Evolutionary conservation across 768 basidiomycete genomes (phyloP), one percentile per base, ranked within the genome.

Genomic region (Mycena maculata): DNA sequence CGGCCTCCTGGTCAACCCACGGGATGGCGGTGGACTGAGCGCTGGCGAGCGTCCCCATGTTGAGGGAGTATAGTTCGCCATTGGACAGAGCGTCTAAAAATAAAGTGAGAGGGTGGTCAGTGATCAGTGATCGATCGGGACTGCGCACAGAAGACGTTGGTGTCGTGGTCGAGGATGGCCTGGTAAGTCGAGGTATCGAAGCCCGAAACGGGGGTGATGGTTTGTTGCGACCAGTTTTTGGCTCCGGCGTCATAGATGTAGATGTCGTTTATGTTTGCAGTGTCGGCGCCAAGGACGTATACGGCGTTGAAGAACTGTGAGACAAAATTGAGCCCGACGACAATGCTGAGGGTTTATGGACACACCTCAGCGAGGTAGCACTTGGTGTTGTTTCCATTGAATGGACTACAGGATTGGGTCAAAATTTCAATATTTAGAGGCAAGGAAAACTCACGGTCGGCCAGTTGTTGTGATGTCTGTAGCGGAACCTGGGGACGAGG

Each of bases 141-240:
- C 58, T 47, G 57, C 84, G 69, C 76, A 92, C 91, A 96, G 80
- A 98, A 91, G 65, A 91, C 88, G 68, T 97, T 96, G 54, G 96
- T 98, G 77, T 98, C 96, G 70, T 97, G 96, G 80, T 98, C 96
- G 36, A 98, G 86, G 67, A 97, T 89, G 28, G 92, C 87, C 28
- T 82, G 84, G 72, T 90, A 91, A 22, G 87, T 86, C 2, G 83
- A 77, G 5, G 88, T 85, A 76, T 95, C 89, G 71, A 92, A 90
- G 58, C 77, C 77, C 38, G 33, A 36, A 36, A 84, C 85, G 0
- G 84, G 71, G 7, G 80, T 85, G 18, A 85, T 85, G 2, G 82
- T 70, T 75, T 98, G 96, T 3, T 86, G 91, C 4, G 92, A 87
- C 96, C 96, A 97, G 1, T 90, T 84, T 67, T 88, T 87, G 25